Base-by-base conservation (phyloP, 495 filamentous ascomycete species). In the Penicillium odoratum region DNA sequence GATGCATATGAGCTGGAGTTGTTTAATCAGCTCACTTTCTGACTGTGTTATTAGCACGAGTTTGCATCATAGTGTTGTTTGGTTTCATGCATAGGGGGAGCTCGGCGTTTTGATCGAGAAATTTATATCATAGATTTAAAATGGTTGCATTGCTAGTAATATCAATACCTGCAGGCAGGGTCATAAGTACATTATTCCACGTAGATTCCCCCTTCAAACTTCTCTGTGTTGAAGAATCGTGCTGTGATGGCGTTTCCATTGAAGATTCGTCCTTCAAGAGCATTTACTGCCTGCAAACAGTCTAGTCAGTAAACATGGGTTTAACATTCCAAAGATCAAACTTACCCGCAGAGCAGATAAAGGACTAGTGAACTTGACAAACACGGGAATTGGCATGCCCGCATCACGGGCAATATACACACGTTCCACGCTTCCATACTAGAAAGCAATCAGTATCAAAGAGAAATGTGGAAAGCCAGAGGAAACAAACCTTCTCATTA, bases 341-440 rank as follows among this genome's bases (percentile, higher is more conserved):
- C 86, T 72, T 77, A 93, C 91, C 75, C 90, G 81, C 55, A 97
- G 66, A 43, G 92, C 94, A 43, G 86, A 91, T 48, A 97, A 71
- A 63, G 83, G 82, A 58, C 85, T 88, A 0, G 87, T 90, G 66
- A 98, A 98, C 72, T 93, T 89, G 62, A 98, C 89, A 74, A 94
- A 98, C 15, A 98, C 93, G 18, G 84, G 83, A 5, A 82, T 72
- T 34, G 80, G 74, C 11, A 75, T 69, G 3, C 73, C 78, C 13
- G 73, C 74, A 33, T 74, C 71, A 36, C 82, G 75, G 59, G 90
- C 78, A 40, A 97, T 87, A 62, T 84, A 87, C 16, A 98, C 81
- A 60, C 92, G 75, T 74, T 96, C 92, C 3, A 98, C 91, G 25
- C 82, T 79, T 9, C 94, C 94, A 69, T 97, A 98, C 82, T 88